Percentiles rank a stretch among this genome's conserved stretches.
These are phyloP conservation scores for Tieghemostelium lacteum DNA, from an alignment of 78 protist species.

Conservation along the genomic window DNA sequence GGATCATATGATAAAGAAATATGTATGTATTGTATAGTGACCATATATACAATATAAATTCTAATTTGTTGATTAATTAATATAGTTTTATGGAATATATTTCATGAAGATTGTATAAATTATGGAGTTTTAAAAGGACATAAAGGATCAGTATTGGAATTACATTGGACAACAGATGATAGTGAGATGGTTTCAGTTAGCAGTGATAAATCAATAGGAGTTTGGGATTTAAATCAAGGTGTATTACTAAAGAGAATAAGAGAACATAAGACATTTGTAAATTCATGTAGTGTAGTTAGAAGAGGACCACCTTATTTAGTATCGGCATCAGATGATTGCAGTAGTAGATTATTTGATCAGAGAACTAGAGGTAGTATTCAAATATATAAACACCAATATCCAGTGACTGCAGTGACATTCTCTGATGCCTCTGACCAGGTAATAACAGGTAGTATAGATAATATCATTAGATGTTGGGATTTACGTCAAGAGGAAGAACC, in stretches of 20 bases:
- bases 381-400: constrained; percentile 34
- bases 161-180: constrained; percentile 80
- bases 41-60: too few species aligned
- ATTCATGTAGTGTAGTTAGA: constrained; percentile 68
- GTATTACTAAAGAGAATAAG: constrained; percentile 58
- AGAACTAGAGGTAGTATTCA: constrained; percentile 19
- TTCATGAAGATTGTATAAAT: constrained; percentile 87
- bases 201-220: constrained; percentile 78
- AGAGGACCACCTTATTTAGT: constrained; percentile 56
- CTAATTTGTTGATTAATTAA: too few species aligned
- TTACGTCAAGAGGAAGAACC: constrained; percentile 70
- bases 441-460: constrained; percentile 89
- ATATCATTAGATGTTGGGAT: constrained; percentile 85
- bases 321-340: constrained; percentile 82
- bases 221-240: constrained; percentile 84
- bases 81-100: constrained; percentile 83
- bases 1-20: constrained; percentile 83
- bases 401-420: constrained; percentile 79
- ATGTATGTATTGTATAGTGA: constrained; percentile 48
- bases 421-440: constrained; percentile 68
- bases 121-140: constrained; percentile 87
- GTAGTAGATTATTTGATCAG: constrained; percentile 72
- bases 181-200: constrained; percentile 28
- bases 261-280: constrained; percentile 84
- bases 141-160: constrained; percentile 76